Conservation (phyloP, 768 basidiomycete genomes). For the Mycena polygramma region DNA sequence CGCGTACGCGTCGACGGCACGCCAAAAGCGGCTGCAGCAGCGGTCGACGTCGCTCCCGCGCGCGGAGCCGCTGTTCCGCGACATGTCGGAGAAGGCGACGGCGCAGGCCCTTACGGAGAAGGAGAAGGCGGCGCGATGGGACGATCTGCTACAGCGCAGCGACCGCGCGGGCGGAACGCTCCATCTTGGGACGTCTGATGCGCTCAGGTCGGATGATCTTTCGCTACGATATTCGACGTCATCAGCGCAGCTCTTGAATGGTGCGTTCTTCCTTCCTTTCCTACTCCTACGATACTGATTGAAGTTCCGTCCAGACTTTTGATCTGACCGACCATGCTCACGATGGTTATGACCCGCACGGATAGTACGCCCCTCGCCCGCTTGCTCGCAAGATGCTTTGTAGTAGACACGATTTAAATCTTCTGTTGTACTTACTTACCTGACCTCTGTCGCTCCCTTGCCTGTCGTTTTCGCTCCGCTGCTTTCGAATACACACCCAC, state of each 20-base stretch:
- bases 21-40: conserved; percentile 31
- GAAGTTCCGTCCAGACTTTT: conserved; percentile 17
- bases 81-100: conserved; percentile 50
- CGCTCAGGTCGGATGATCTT: conserved; percentile 33
- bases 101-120: conserved; percentile 65
- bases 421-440: conserved; percentile 10
- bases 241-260: conserved; percentile 35
- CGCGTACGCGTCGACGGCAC: conserved; percentile 10
- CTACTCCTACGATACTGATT: background rate
- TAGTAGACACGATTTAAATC: conserved; percentile 19
- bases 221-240: conserved; percentile 33
- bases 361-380: conserved; percentile 22
- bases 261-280: conserved; percentile 3
- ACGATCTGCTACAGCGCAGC: conserved; percentile 75
- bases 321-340: background rate
- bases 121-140: conserved; percentile 82
- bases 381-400: conserved; percentile 21
- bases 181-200: conserved; percentile 56
- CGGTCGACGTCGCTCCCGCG: conserved; percentile 32
- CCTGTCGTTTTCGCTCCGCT: conserved; percentile 1
- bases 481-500: background rate
- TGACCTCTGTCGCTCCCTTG: conserved; percentile 14
- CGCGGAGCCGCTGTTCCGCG: conserved; percentile 58
- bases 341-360: conserved; percentile 29
- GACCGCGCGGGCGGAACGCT: conserved; percentile 81